Percentiles rank a stretch among this genome's conserved stretches.
Conservation (phyloP, 2,329 filamentous ascomycete genomes). For the Beauveria pseudobassiana region DNA sequence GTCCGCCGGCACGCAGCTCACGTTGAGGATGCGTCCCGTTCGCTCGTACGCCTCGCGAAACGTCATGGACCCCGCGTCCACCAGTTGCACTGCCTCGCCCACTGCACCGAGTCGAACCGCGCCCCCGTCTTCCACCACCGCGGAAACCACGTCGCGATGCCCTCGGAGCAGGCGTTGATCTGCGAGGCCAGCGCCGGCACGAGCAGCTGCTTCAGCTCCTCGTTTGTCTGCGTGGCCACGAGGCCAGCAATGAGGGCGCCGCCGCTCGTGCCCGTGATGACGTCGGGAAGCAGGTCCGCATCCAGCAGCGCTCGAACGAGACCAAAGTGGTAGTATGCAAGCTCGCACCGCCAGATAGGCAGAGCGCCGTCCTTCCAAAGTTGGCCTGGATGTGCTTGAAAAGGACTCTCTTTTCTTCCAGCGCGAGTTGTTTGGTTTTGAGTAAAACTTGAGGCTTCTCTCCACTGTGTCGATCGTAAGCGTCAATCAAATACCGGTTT, state of each 20-base stretch:
- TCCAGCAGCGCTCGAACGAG: conserved; percentile 86
- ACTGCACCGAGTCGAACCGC: conserved; percentile 87
- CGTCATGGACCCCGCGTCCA: conserved; percentile 83
- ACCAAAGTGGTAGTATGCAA: conserved; percentile 95
- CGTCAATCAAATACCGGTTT: background rate
- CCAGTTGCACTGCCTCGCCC: conserved; percentile 81
- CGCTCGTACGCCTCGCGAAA: conserved; percentile 92
- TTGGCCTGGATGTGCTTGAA: conserved; percentile 89
- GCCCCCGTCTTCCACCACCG: conserved; percentile 92
- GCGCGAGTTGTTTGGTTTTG: conserved; percentile 56
- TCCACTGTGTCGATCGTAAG: conserved; percentile 42
- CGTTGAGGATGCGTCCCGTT: conserved; percentile 90
- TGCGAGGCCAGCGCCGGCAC: conserved; percentile 78
- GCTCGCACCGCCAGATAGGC: conserved; percentile 83
- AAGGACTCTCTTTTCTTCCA: conserved; percentile 68
- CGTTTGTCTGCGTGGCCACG: conserved; percentile 82
- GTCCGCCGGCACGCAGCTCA: conserved; percentile 91
- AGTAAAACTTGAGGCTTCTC: conserved; percentile 59
- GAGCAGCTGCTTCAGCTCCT: conserved; percentile 77
- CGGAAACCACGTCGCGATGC: conserved; percentile 64
- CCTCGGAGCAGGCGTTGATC: conserved; percentile 80
- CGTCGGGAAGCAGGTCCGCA: conserved; percentile 75
- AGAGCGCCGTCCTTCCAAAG: conserved; percentile 86
- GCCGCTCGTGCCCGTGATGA: conserved; percentile 94
- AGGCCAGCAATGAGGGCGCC: conserved; percentile 84